Base-by-base conservation (phyloP, 2,329 filamentous ascomycete genomes). In the Ilyonectria mors-panacis region DNA sequence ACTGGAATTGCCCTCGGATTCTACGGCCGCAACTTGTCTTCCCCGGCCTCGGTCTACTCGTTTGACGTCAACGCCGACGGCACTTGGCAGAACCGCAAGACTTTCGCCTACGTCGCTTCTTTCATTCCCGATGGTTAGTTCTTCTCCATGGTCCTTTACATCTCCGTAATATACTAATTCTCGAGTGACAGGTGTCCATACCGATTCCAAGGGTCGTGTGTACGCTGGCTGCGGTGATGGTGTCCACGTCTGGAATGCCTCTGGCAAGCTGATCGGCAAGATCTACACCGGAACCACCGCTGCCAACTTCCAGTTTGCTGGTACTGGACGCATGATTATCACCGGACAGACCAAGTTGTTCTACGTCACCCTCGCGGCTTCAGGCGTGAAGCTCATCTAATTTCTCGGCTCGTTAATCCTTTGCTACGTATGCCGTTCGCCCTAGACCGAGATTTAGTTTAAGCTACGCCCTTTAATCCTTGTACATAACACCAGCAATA, bases 91-190 rank as follows among this genome's bases (percentile, higher is more conserved):
- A 85, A 86, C 73, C 81, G 84, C 59, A 83, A 84, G 63, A 82
- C 85, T 0, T 92, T 92, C 72, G 88, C 90, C 0, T 90, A 85
- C 67, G 80, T 82, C 2, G 82, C 86, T 53, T 75, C 81, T 2
- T 86, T 87, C 2, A 80, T 89, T 2, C 88, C 90, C 0, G 90
- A 92, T 69, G 90, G 91, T 79, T 79, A 59, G 78, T 73, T 8
- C 3, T 45, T 4, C 48, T 17, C n/a, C 6, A 28, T 19, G 9
- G 2, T 13, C 7, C 59, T 19, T 21, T 1, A 3, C 10, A 4
- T 44, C 17, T 35, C 10, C 48, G 5, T n/a, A 28, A 44, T n/a
- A 15, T 17, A 9, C 3, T 42, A n/a, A 63, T 33, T 28, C n/a
- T 12, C 1, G 23, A 26, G 8, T 13, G 10, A 3, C 19, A 83